Base-by-base conservation (phyloP, 2,329 filamentous ascomycete genomes). In the Phyllosticta citribraziliensis region DNA sequence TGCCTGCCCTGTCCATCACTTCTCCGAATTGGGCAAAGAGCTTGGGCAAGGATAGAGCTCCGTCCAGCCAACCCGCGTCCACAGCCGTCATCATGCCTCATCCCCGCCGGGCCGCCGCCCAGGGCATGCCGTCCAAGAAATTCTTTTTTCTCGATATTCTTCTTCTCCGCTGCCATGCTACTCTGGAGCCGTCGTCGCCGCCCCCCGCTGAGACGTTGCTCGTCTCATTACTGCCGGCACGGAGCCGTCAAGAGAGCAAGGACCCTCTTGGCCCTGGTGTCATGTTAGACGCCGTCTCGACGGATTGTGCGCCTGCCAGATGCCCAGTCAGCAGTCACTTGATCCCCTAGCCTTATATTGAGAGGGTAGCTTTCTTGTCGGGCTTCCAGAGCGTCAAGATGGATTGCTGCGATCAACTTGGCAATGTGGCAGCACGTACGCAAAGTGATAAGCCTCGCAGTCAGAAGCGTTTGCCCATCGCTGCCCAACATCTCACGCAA, bases 21-120 rank as follows among this genome's bases (percentile, higher is more conserved):
- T 59, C 12, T 59, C 57, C 57, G 30, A 53, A 59, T 59, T 55
- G 33, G 57, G 57, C 35, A 59, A 59, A 30, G 52, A 59, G 57
- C 57, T 59, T 19, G 33, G 20, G 14, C 40, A 47, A 47, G 40
- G 40, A 47, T 47, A 47, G 14, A 47, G 40, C 40, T 47, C 14
- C 40, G 40, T n/a, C 40, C 14, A n/a, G 8, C n/a, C 40, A 47
- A 47, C 40, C 40, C 40, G 40, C 17, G 40, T n/a, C 40, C 40
- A 47, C 40, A 17, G 40, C 40, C 40, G 40, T 47, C 40, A 47
- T 47, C 17, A 47, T 47, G 40, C 40, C n/a, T n/a, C 14, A 47
- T 47, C 14, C 40, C 40, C 40, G 40, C 14, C 14, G 1, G 1
- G 40, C 14, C 12, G 40, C 40, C 17, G 40, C 40, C 40, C 40